A percentile compares a stretch with the other conserved stretches of the same genome.
Conservation (phyloP, 371 early-diverging fungal genomes). For the Catenaria anguillulae region DNA sequence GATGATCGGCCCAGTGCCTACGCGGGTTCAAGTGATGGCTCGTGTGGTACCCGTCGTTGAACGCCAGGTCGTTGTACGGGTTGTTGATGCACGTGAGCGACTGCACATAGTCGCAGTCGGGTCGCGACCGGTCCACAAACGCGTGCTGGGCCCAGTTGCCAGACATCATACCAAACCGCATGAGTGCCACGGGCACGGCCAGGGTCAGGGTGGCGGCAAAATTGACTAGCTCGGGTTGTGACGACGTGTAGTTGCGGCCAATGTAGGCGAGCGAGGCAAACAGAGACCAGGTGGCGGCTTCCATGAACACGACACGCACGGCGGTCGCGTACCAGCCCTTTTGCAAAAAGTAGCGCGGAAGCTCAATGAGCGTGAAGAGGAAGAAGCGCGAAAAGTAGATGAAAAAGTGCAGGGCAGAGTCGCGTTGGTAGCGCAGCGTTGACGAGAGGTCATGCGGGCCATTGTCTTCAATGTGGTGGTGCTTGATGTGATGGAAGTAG, state of each 20-base stretch:
- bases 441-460: constrained; percentile 16
- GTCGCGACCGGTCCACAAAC: constrained; percentile 19
- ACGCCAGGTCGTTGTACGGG: constrained; percentile 17
- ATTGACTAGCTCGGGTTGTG: constrained; percentile 1
- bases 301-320: constrained; percentile 10
- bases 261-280: constrained; percentile 10
- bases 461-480: constrained; percentile 25
- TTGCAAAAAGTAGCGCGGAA: constrained; percentile 17
- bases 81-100: constrained; percentile 19
- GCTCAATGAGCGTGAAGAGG: constrained; percentile 16
- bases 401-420: constrained; percentile 14
- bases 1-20: constrained; percentile 26
- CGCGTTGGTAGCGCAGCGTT: constrained; percentile 21
- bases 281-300: constrained; percentile 9
- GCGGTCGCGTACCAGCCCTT: constrained; percentile 9
- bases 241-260: background rate
- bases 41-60: constrained; percentile 30
- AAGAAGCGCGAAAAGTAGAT: constrained; percentile 22
- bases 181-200: constrained; percentile 16
- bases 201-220: constrained; percentile 11
- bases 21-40: constrained; percentile 25
- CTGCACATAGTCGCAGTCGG: constrained; percentile 17
- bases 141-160: constrained; percentile 28
- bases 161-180: constrained; percentile 26
- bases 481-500: constrained; percentile 24